Evolutionary conservation across 352 stramenopile species (phyloP).

Genomic region (Phytophthora agathidicida): DNA sequence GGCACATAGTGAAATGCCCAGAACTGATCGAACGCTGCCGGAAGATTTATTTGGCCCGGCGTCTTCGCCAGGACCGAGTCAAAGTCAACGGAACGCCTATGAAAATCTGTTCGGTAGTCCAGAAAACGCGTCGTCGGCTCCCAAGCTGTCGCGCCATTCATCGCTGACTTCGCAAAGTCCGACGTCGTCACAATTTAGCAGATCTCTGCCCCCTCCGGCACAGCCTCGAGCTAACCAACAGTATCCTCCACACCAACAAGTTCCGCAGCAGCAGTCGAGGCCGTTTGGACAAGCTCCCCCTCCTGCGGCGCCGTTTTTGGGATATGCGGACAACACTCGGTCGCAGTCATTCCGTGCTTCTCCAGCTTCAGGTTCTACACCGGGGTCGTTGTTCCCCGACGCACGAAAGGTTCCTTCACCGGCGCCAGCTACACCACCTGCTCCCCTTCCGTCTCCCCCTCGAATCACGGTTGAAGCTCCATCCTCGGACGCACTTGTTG

Average conservation of each 20-base stretch:
- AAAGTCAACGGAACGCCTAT: conserved; percentile 39
- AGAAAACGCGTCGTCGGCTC: conserved; percentile 15
- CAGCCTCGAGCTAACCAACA: conserved; percentile 27
- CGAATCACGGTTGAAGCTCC: conserved; percentile 32
- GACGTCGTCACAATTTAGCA: conserved; percentile 21
- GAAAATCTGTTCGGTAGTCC: conserved; percentile 55
- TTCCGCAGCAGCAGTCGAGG: conserved; percentile 22
- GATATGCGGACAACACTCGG: conserved; percentile 53
- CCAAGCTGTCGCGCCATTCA: conserved; percentile 36
- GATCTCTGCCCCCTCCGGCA: conserved; percentile 14
- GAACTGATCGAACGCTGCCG: conserved; percentile 26
- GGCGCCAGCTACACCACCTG: conserved; percentile 21
- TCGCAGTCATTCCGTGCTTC: conserved; percentile 50
- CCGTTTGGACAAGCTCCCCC: conserved; percentile 55
- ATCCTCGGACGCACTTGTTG: conserved; percentile 57
- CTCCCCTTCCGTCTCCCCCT: conserved; percentile 17
- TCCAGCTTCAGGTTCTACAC: conserved; percentile 6
- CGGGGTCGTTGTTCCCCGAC: conserved; percentile 21
- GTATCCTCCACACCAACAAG: conserved; percentile 27
- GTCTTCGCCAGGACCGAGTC: conserved; percentile 33
- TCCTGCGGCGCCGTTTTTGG: conserved; percentile 71
- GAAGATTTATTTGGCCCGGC: conserved; percentile 51
- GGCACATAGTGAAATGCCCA: conserved; percentile 16
- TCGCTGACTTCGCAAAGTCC: conserved; percentile 57
- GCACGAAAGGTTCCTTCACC: conserved; percentile 20